phyloP scores from a whole-genome alignment of 345 rosid genomes.

The Garcia nutans region DNA sequence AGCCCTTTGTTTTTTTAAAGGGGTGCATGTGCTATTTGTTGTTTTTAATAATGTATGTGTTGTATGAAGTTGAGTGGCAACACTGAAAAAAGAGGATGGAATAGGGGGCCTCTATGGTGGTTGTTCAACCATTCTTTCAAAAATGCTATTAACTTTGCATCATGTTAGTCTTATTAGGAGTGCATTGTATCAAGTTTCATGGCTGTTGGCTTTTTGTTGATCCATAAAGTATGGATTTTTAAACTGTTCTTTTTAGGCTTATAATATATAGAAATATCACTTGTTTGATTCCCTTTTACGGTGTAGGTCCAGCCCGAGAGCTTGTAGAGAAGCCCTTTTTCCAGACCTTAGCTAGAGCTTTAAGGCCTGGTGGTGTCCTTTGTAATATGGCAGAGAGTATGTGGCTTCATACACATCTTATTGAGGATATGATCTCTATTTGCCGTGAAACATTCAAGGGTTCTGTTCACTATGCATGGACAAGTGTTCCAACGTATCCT shows the following conservation, averaged over 20 bases:
- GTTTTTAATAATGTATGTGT: background rate
- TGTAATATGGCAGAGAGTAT: constrained; percentile 98
- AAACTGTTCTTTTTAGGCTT: background rate
- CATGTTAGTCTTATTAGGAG: background rate
- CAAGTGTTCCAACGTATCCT: constrained; percentile 96
- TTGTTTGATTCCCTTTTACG: constrained; percentile 8
- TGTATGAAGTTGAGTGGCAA: background rate
- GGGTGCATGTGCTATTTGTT: background rate
- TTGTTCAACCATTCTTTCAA: background rate
- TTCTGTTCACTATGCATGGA: constrained; percentile 90
- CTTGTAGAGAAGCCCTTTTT: constrained; percentile 95
- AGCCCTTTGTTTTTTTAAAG: constrained; percentile 3
- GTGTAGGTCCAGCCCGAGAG: constrained; percentile 87
- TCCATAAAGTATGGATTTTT: background rate
- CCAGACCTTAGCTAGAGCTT: constrained; percentile 67
- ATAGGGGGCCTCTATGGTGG: no score
- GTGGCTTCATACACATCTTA: constrained; percentile 99
- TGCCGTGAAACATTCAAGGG: constrained; percentile 79
- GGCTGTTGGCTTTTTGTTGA: background rate
- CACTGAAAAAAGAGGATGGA: background rate
- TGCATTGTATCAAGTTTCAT: background rate
- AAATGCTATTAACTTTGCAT: background rate
- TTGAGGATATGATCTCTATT: constrained; percentile 71
- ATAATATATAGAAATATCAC: background rate
- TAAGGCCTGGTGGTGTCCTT: constrained; percentile 91